A percentile compares a stretch with the other conserved stretches of the same genome.
Evolutionary conservation across 2,329 filamentous ascomycete genomes (phyloP).

Genomic region (Thermothelomyces thermophilus): DNA sequence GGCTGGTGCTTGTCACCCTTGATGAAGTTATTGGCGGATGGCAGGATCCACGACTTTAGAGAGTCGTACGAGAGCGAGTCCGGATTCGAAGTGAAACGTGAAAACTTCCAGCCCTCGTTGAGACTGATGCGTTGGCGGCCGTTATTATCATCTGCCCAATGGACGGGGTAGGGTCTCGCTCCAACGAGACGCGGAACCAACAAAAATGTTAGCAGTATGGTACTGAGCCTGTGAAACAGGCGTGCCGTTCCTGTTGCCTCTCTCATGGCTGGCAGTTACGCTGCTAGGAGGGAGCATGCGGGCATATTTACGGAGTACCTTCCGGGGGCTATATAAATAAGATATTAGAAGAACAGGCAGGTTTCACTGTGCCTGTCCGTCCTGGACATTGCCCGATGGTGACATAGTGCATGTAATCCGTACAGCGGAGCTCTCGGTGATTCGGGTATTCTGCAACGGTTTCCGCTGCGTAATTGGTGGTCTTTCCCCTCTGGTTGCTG

Average conservation of each 20-base stretch:
- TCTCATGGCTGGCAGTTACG: not conserved
- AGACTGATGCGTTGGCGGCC: constrained; percentile 17
- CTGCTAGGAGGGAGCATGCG: too few species aligned
- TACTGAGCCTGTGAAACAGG: not conserved
- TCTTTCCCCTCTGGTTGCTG: too few species aligned
- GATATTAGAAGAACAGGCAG: too few species aligned
- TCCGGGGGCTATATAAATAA: too few species aligned
- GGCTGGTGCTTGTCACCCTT: constrained; percentile 19
- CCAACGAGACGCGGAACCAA: not conserved
- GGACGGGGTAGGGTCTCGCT: not conserved
- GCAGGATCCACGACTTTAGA: constrained; percentile 31
- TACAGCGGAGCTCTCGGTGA: too few species aligned
- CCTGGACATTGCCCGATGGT: too few species aligned
- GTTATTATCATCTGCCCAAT: not conserved
- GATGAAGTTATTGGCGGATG: constrained; percentile 29
- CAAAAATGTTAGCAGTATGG: not conserved
- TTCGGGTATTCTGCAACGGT: too few species aligned
- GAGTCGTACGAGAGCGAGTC: constrained; percentile 19
- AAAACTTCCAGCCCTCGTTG: constrained; percentile 21
- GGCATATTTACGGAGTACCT: not conserved
- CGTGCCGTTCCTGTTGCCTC: not conserved
- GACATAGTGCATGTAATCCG: too few species aligned
- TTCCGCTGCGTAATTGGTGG: too few species aligned
- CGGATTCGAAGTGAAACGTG: constrained; percentile 15
- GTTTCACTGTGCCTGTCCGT: too few species aligned